These are phyloP conservation scores for Trebouxia sp. DNA, from an alignment of 139 green algal species.

Conservation along the genomic window DNA sequence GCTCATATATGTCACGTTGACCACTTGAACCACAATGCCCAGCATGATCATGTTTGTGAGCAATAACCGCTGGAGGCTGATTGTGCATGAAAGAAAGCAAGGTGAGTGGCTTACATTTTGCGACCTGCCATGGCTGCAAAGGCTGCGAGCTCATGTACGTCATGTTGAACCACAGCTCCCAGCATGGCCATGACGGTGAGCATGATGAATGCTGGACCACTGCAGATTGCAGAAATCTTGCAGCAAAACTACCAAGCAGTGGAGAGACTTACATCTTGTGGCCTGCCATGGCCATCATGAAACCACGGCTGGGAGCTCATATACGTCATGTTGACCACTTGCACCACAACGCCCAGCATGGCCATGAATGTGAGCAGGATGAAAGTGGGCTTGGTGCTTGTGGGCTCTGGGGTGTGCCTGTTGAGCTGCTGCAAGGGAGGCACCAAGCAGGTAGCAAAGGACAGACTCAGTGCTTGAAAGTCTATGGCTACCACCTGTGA, in stretches of 20 bases:
- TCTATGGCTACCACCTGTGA: background rate
- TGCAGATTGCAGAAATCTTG: too few species aligned
- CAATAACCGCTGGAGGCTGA: too few species aligned
- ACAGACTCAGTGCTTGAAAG: background rate
- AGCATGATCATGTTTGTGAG: too few species aligned
- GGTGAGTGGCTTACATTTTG: background rate
- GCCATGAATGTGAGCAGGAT: background rate
- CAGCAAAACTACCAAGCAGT: too few species aligned
- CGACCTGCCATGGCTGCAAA: background rate
- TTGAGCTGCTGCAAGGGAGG: constrained; percentile 7
- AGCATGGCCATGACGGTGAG: too few species aligned
- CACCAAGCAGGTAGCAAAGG: background rate
- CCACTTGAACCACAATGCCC: too few species aligned
- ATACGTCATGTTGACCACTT: background rate
- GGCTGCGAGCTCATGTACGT: background rate
- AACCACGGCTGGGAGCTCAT: background rate
- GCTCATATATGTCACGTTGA: too few species aligned
- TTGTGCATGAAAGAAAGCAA: too few species aligned
- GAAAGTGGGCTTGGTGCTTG: background rate
- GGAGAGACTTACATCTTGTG: background rate
- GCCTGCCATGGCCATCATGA: background rate
- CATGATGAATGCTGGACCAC: too few species aligned
- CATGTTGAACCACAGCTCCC: background rate
- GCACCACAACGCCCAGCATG: background rate
- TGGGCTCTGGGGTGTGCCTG: background rate